phyloP scores from a whole-genome alignment of 345 rosid genomes.

The Lepidium sativum region DNA sequence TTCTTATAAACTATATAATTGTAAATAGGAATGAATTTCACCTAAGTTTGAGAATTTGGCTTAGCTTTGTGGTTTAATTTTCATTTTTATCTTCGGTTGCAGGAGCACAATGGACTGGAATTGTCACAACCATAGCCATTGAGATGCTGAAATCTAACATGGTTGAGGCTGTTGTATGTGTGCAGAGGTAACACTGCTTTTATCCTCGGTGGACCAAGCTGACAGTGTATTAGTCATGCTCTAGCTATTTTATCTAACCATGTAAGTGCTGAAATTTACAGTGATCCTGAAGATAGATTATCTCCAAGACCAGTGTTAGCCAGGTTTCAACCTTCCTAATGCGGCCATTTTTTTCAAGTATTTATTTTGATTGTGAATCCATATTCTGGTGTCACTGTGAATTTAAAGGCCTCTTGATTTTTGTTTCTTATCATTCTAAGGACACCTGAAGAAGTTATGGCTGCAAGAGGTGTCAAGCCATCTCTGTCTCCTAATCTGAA shows the following conservation, averaged over 20 bases:
- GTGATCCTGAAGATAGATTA: conserved; percentile 89
- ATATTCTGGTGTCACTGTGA: background rate
- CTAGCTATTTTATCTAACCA: background rate
- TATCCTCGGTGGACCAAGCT: background rate
- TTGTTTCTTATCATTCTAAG: conserved; percentile 24
- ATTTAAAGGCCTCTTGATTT: background rate
- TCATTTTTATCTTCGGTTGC: conserved; percentile 11
- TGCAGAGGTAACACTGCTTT: conserved; percentile 56
- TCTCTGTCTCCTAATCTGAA: conserved; percentile 85
- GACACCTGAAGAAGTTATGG: conserved; percentile 94
- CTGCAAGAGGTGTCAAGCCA: conserved; percentile 96
- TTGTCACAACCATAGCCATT: conserved; percentile 88
- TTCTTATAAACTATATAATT: background rate
- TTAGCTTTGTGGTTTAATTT: background rate
- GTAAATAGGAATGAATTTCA: background rate
- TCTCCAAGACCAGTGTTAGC: conserved; percentile 88
- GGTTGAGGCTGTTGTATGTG: conserved; percentile 96
- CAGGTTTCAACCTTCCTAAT: conserved; percentile 37
- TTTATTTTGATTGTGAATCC: background rate
- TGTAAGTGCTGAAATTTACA: conserved; percentile 20
- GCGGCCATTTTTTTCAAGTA: background rate
- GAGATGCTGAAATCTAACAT: conserved; percentile 83
- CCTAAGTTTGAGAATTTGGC: background rate
- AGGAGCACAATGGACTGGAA: conserved; percentile 99
- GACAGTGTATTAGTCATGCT: background rate